phyloP scores from a whole-genome alignment of 2,329 filamentous ascomycete species.

The Aspergillus intermedius region DNA sequence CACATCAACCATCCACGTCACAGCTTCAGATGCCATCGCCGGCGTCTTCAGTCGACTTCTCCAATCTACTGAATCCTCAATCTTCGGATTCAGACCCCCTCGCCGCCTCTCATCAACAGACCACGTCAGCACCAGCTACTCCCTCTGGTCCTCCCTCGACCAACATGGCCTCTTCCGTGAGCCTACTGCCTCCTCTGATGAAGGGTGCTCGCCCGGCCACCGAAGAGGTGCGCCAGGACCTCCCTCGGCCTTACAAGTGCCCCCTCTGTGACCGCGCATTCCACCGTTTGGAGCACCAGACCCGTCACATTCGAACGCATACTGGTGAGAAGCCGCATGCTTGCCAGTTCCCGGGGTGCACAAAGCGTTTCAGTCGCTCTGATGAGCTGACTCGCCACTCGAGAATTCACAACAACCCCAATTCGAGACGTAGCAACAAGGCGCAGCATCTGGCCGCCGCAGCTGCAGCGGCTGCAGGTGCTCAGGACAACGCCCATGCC shows the following conservation, averaged over 20 bases:
- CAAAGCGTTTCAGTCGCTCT: slow-evolving; percentile 92
- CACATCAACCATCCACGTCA: slow-evolving; percentile 3
- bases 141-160: slow-evolving; percentile 20
- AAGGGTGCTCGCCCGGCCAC: slow-evolving; percentile 50
- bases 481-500: slow-evolving; percentile 41
- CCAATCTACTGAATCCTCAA: slow-evolving; percentile 65
- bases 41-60: slow-evolving; percentile 67
- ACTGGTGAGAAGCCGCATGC: slow-evolving; percentile 97
- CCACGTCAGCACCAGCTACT: slow-evolving; percentile 21
- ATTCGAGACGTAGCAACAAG: slow-evolving; percentile 90
- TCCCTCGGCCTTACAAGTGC: slow-evolving; percentile 96
- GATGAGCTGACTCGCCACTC: slow-evolving; percentile 96
- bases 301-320: slow-evolving; percentile 86
- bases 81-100: slow-evolving; percentile 16
- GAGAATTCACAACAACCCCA: slow-evolving; percentile 97
- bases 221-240: slow-evolving; percentile 61
- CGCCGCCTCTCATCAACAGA: slow-evolving; percentile 13
- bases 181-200: slow-evolving; percentile 40
- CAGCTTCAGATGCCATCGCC: slow-evolving; percentile 65
- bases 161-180: slow-evolving; percentile 40
- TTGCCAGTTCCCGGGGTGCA: slow-evolving; percentile 91
- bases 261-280: slow-evolving; percentile 98
- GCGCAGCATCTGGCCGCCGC: slow-evolving; percentile 57
- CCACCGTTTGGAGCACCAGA: slow-evolving; percentile 94
- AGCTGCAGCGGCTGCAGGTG: slow-evolving; percentile 47